Percentiles rank a stretch among this genome's conserved stretches.
Conservation (phyloP, 345 rosid genomes). For the Clausena lansium region DNA sequence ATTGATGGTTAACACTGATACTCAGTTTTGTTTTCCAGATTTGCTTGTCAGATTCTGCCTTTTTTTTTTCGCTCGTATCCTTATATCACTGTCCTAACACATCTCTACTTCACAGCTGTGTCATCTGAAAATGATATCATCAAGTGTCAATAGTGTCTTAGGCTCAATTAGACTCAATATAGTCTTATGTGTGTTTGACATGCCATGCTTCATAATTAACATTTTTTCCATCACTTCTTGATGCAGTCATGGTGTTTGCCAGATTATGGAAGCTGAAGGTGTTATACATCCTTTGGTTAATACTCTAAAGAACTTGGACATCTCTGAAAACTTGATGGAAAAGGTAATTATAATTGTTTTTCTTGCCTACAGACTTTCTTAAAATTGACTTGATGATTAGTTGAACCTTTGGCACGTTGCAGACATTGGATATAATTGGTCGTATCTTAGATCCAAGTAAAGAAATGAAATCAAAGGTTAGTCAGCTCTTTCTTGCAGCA, state of each 20-base stretch:
- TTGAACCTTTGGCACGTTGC: slow-evolving; percentile 29
- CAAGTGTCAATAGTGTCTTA: not conserved
- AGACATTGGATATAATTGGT: slow-evolving; percentile 68
- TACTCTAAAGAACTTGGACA: slow-evolving; percentile 47
- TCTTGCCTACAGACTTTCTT: slow-evolving; percentile 3
- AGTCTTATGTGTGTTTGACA: not conserved
- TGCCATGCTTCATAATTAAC: not conserved
- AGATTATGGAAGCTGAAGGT: slow-evolving; percentile 71
- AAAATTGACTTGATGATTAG: slow-evolving; percentile 10
- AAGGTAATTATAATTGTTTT: slow-evolving; percentile 43
- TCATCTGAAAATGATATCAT: not conserved
- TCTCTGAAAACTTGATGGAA: slow-evolving; percentile 45
- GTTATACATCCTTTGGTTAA: slow-evolving; percentile 48
- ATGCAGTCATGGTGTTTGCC: slow-evolving; percentile 64
- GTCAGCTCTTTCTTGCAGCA: slow-evolving; percentile 23
- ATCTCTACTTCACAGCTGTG: not conserved
- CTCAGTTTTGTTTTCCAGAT: not conserved
- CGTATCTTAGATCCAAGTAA: slow-evolving; percentile 70
- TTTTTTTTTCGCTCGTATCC: not conserved
- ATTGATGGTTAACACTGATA: not conserved
- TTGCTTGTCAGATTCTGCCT: not conserved
- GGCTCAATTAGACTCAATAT: not conserved
- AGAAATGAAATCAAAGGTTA: slow-evolving; percentile 78
- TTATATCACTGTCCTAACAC: not conserved
- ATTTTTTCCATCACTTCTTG: slow-evolving; percentile 20